Percentiles rank a stretch among this genome's conserved stretches.
phyloP scores from a whole-genome alignment of 768 basidiomycete genomes.

The Psilocybe cubensis region DNA sequence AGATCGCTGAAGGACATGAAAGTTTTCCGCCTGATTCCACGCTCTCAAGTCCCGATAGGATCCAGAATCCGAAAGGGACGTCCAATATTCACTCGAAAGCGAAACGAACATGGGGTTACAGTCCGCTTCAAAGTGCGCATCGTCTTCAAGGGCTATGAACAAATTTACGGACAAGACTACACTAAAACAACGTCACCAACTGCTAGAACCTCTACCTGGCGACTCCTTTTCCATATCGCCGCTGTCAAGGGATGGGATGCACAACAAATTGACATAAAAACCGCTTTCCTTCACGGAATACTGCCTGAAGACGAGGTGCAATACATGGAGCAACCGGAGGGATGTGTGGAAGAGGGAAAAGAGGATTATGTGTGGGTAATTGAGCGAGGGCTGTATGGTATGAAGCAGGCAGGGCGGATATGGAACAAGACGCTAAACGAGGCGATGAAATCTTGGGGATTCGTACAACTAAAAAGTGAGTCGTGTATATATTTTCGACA shows the following conservation, averaged over 20 bases:
- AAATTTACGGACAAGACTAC: slow-evolving; percentile 45
- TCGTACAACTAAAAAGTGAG: slow-evolving; percentile 30
- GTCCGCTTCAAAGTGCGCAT: slow-evolving; percentile 38
- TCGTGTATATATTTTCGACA: slow-evolving; percentile 34
- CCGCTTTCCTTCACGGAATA: slow-evolving; percentile 39
- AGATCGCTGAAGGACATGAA: slow-evolving; percentile 27
- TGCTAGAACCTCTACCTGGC: slow-evolving; percentile 40
- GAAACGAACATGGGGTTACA: slow-evolving; percentile 30
- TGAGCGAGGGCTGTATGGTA: slow-evolving; percentile 33
- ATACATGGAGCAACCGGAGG: slow-evolving; percentile 40
- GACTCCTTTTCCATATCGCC: slow-evolving; percentile 38
- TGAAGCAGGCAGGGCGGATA: slow-evolving; percentile 38
- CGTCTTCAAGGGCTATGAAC: slow-evolving; percentile 46
- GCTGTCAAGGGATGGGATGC: slow-evolving; percentile 36
- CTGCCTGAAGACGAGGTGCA: slow-evolving; percentile 29
- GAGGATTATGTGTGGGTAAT: slow-evolving; percentile 28
- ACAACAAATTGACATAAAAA: slow-evolving; percentile 43
- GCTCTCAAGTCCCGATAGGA: slow-evolving; percentile 14
- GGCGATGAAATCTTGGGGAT: slow-evolving; percentile 31
- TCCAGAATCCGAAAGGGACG: slow-evolving; percentile 25
- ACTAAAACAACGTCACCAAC: slow-evolving; percentile 43
- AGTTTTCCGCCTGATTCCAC: slow-evolving; percentile 29
- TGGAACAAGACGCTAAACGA: slow-evolving; percentile 40
- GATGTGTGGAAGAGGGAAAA: slow-evolving; percentile 30
- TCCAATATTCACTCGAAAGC: slow-evolving; percentile 11